Evolutionary conservation across 1,284 basidiomycete genomes (phyloP), one percentile per base, ranked within the genome.

Genomic region (Cutaneotrichosporon curvatum): DNA sequence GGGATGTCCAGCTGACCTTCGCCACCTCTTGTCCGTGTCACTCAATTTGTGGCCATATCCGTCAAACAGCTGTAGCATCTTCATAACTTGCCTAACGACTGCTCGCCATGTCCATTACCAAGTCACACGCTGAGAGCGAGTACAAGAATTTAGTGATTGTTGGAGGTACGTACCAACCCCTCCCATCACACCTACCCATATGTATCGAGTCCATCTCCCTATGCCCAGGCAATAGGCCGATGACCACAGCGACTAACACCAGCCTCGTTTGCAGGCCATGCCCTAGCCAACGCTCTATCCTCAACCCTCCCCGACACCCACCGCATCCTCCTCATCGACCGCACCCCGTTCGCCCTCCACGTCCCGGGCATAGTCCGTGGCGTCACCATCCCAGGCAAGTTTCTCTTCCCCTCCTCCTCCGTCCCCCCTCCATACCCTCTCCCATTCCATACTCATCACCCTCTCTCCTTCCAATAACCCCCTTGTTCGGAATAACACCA

Each of bases 331-430:
- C 32, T 51, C 7, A 42, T 51, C 31, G 50, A 51, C 10, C 39
- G 30, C 9, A 51, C 20, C 16, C 62, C 61, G 2, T 68, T 61
- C 30, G 61, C 64, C 1, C 71, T 63, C 45, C 74, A 66, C 59
- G 59, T 67, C 1, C 60, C 73, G 21, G 68, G 62, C 2, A 50
- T 64, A 14, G 61, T 75, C 5, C 57, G 74, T 40, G 73, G 67
- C 1, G 54, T 70, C 7, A 72, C 74, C 21, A 58, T 65, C 3
- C 68, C 72, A 16, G 71, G 72, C 58, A 21, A 46, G 62, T 55
- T 10, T 1, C 21, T 9, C 31, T 37, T 20, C 8, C 21, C 21
- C 2, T 31, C 14, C 7, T 2, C n/a, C 3, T n/a, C n/a, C n/a
- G 25, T 4, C 25, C 18, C 40, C 12, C 6, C 40, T 14, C 25